Percentiles rank a stretch among this genome's conserved stretches.
These are phyloP conservation scores for Lepraria neglecta DNA, from an alignment of 495 filamentous ascomycete genomes.

Conservation along the genomic window DNA sequence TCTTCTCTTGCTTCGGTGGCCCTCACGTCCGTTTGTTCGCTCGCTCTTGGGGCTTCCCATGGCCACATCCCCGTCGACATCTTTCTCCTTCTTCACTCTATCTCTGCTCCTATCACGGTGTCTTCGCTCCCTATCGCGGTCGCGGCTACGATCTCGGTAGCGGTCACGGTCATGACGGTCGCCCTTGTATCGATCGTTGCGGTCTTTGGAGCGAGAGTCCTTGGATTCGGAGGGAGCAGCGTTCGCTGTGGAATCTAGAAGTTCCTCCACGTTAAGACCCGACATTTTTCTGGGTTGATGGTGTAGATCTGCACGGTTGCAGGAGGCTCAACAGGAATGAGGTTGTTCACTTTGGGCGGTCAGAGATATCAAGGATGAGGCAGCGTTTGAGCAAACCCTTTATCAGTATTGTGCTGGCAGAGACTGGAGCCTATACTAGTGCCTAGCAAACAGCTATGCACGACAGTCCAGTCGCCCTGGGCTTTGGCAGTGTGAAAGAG, in stretches of 20 bases:
- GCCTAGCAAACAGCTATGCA: not conserved
- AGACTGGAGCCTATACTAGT: not conserved
- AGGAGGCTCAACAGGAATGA: conserved; percentile 28
- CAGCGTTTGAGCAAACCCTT: conserved; percentile 30
- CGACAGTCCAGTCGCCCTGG: not conserved
- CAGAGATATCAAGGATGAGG: conserved; percentile 34
- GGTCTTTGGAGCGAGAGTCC: conserved; percentile 48
- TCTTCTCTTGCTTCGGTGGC: conserved; percentile 76
- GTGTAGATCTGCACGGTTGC: conserved; percentile 15
- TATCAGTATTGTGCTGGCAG: conserved; percentile 13
- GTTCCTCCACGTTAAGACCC: conserved; percentile 85
- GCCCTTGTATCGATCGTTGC: conserved; percentile 43
- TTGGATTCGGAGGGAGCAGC: conserved; percentile 46
- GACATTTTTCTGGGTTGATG: conserved; percentile 56
- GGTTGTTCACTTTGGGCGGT: conserved; percentile 45
- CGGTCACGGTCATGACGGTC: conserved; percentile 53
- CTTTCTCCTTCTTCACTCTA: conserved; percentile 53
- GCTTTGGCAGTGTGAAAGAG: not conserved
- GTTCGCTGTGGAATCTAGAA: conserved; percentile 82
- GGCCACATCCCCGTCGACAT: conserved; percentile 57
- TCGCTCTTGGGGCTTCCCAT: conserved; percentile 72
- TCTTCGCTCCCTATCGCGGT: conserved; percentile 36
- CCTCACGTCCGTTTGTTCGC: conserved; percentile 71
- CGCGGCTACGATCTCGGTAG: conserved; percentile 43
- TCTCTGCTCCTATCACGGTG: conserved; percentile 56